Evolutionary conservation across 2,329 filamentous ascomycete species (phyloP).

Genomic region (Xylaria sp.): DNA sequence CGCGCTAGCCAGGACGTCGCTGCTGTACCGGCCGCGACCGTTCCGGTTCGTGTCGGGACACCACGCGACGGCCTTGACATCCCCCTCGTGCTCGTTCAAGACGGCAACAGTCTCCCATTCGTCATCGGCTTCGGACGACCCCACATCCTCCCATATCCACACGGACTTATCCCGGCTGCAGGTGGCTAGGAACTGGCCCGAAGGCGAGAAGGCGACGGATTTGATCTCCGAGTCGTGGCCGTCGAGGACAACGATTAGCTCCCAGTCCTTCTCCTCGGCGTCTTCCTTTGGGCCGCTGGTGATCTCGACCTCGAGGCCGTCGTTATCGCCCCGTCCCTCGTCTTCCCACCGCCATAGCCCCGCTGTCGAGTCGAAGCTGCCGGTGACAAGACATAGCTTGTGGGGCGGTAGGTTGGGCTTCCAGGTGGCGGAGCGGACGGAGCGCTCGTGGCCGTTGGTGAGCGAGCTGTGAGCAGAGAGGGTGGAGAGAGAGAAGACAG

Average conservation of each 20-base stretch:
- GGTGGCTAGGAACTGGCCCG: conserved; percentile 81
- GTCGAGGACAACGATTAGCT: conserved; percentile 88
- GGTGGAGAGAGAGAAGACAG: conserved; percentile 84
- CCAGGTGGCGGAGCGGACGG: conserved; percentile 86
- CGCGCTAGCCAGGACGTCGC: conserved; percentile 82
- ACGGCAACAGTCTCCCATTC: conserved; percentile 98
- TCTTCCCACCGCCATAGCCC: conserved; percentile 78
- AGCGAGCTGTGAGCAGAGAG: conserved; percentile 81
- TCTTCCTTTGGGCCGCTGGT: conserved; percentile 46
- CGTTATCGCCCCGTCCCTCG: conserved; percentile 40
- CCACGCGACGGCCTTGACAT: conserved; percentile 95
- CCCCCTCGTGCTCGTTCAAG: conserved; percentile 89
- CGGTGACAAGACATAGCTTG: conserved; percentile 83
- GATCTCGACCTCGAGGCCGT: conserved; percentile 46
- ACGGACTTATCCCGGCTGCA: conserved; percentile 92
- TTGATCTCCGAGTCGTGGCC: conserved; percentile 96
- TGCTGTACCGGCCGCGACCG: conserved; percentile 54
- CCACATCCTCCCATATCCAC: conserved; percentile 98
- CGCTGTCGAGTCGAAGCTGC: conserved; percentile 91
- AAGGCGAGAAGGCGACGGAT: conserved; percentile 73
- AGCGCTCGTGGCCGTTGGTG: conserved; percentile 87
- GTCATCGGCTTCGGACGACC: conserved; percentile 74
- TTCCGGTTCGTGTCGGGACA: conserved; percentile 70
- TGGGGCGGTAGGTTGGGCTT: conserved; percentile 70
- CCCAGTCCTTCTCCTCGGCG: conserved; percentile 80